Evolutionary conservation across 192 early-diverging fungal genomes (phyloP), one percentile per base, ranked within the genome.

Genomic region (Coemansia sp.): DNA sequence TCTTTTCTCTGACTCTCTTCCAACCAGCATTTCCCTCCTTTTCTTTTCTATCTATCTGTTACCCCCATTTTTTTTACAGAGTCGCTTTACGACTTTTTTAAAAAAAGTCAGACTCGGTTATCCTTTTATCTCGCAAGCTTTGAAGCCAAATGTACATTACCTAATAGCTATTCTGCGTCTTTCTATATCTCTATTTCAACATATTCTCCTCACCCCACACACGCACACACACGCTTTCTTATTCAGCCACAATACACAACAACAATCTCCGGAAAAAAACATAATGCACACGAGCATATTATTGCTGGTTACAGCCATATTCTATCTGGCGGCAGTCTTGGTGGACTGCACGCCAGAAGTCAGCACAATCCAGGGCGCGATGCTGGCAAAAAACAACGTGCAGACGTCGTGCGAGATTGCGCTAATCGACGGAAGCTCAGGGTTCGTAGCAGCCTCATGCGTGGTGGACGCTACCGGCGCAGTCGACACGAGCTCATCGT

Each of bases 331-430:
- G 22, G 46, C 11, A 23, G 8, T 21, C 22, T 3, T 23, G 18
- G 24, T 23, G 22, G 24, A 19, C 46, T 19, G 22, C 24, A 25
- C 18, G 22, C 22, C 22, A 10, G 24, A 21, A 12, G 9, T 42
- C 6, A 28, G 14, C 19, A 21, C 9, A 9, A 35, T 32, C 23
- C 58, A 27, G 1, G 58, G 33, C 21, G 66, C 58, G 2, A 5
- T 68, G 14, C 44, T 78, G 18, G 65, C 67, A n/a, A 71, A 67
- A 45, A 64, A 78, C 49, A 64, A 65, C 9, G 24, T 48, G 31
- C 47, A 58, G 16, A 71, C 74, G 28, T 71, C 68, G 21, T 77
- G 74, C 58, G 68, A 77, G 35, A 4, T 77, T 12, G 74, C 64
- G 23, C 68, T 77, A n/a, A 67, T 77, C n/a, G 64, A 66, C 33